Conservation (phyloP, 108 stramenopile species). For the Skeletonema menzelii region DNA sequence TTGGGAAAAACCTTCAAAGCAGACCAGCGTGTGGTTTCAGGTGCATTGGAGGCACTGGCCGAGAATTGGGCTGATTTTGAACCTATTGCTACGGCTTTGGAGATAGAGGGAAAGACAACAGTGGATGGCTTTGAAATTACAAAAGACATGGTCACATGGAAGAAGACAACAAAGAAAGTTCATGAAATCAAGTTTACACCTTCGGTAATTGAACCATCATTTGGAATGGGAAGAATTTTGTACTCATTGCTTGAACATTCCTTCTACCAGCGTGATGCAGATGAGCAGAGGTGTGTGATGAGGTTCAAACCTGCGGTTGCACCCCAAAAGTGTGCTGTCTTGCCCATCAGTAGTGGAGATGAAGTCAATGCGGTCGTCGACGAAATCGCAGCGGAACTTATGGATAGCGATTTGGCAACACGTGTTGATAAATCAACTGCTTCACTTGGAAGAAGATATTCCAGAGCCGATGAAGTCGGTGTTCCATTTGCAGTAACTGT, state of each 20-base stretch:
- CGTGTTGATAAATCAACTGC: slow-evolving; percentile 92
- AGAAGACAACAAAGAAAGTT: slow-evolving; percentile 83
- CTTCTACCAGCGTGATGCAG: slow-evolving; percentile 92
- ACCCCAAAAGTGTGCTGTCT: slow-evolving; percentile 97
- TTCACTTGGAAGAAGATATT: slow-evolving; percentile 91
- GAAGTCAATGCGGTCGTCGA: slow-evolving; percentile 86
- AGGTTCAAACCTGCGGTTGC: slow-evolving; percentile 96
- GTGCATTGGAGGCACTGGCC: slow-evolving; percentile 91
- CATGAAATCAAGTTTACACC: slow-evolving; percentile 97
- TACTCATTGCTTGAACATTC: slow-evolving; percentile 98
- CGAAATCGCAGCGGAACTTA: slow-evolving; percentile 76
- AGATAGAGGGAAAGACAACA: slow-evolving; percentile 80
- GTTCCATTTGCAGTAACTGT: slow-evolving; percentile 98
- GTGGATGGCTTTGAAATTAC: slow-evolving; percentile 92
- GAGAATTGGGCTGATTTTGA: slow-evolving; percentile 91
- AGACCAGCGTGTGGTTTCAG: slow-evolving; percentile 90
- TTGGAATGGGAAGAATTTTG: slow-evolving; percentile 99
- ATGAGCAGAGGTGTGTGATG: slow-evolving; percentile 97
- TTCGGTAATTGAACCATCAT: slow-evolving; percentile 99
- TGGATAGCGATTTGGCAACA: slow-evolving; percentile 85
- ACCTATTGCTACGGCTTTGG: slow-evolving; percentile 88
- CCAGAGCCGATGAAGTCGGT: slow-evolving; percentile 98
- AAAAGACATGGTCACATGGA: slow-evolving; percentile 92
- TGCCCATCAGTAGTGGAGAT: slow-evolving; percentile 85
- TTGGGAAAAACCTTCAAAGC: slow-evolving; percentile 92